These are phyloP conservation scores for Bromus sterilis DNA, from an alignment of 176 grass and related monocot species.

Conservation along the genomic window DNA sequence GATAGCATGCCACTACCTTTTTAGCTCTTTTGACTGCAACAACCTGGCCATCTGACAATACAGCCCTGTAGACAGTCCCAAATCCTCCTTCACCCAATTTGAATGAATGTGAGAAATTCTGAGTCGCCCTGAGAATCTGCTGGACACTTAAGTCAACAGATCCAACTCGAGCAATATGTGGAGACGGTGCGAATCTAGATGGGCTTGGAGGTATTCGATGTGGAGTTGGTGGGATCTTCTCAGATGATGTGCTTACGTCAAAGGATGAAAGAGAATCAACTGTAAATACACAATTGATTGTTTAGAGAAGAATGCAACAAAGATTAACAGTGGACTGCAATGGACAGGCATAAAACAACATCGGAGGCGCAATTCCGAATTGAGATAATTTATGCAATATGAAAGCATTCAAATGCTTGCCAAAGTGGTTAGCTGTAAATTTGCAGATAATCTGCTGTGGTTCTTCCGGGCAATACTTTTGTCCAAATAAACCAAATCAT, in stretches of 20 bases:
- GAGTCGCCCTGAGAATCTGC: slow-evolving; percentile 87
- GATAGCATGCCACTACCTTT: slow-evolving; percentile 53
- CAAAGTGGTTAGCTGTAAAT: not conserved
- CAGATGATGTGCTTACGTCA: slow-evolving; percentile 72
- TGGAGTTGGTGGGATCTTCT: slow-evolving; percentile 73
- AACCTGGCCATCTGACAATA: slow-evolving; percentile 63
- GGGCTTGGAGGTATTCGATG: slow-evolving; percentile 90
- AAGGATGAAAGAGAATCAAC: slow-evolving; percentile 60
- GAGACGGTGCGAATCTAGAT: slow-evolving; percentile 85
- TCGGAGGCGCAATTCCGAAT: not conserved
- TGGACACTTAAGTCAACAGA: slow-evolving; percentile 55
- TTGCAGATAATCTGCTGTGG: not conserved
- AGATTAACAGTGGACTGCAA: not conserved
- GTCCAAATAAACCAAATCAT: not conserved
- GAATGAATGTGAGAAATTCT: slow-evolving; percentile 73
- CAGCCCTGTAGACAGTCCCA: slow-evolving; percentile 83
- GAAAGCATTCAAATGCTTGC: not conserved
- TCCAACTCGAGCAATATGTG: slow-evolving; percentile 65
- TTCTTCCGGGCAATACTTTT: not conserved
- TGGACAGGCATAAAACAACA: not conserved
- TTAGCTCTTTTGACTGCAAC: slow-evolving; percentile 96
- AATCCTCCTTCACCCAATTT: slow-evolving; percentile 97
- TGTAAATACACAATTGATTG: slow-evolving; percentile 21
- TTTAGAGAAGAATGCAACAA: slow-evolving; percentile 6
- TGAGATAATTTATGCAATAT: not conserved